phyloP scores from a whole-genome alignment of 306 rosid genomes.

The Biancaea sappan region DNA sequence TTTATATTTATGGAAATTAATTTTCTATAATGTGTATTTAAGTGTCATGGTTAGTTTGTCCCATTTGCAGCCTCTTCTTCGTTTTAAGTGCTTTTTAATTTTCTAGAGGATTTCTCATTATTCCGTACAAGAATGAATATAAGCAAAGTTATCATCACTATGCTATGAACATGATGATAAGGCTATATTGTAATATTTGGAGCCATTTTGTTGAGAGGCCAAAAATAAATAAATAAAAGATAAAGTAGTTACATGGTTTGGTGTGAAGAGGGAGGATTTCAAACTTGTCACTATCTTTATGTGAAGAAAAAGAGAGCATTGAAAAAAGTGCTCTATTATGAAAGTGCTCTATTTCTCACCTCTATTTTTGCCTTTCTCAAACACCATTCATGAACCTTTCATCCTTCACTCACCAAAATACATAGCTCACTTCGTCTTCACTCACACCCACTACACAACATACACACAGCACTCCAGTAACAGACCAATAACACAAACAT shows the following conservation, averaged over 20 bases:
- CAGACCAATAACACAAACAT: no score
- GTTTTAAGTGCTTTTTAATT: background rate
- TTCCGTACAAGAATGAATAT: slow-evolving; percentile 32
- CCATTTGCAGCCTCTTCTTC: slow-evolving; percentile 31
- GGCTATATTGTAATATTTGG: slow-evolving; percentile 25
- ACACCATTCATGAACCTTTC: no score
- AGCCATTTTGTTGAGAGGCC: background rate
- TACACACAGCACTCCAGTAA: no score
- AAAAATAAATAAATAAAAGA: background rate
- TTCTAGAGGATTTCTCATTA: slow-evolving; percentile 14
- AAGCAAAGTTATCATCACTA: slow-evolving; percentile 34
- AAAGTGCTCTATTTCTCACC: no score
- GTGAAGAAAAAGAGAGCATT: no score
- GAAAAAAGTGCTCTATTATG: no score
- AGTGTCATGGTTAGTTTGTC: slow-evolving; percentile 34
- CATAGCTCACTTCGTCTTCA: no score
- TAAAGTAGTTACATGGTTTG: slow-evolving; percentile 37
- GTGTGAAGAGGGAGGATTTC: slow-evolving; percentile 43
- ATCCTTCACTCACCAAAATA: no score
- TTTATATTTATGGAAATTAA: no score
- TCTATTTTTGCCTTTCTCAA: no score
- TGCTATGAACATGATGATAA: slow-evolving; percentile 33
- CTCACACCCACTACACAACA: no score
- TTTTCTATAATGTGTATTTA: no score
- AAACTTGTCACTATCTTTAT: slow-evolving; percentile 38